These are phyloP conservation scores for Calycina herbarum DNA, from an alignment of 2,329 filamentous ascomycete genomes.

Conservation along the genomic window DNA sequence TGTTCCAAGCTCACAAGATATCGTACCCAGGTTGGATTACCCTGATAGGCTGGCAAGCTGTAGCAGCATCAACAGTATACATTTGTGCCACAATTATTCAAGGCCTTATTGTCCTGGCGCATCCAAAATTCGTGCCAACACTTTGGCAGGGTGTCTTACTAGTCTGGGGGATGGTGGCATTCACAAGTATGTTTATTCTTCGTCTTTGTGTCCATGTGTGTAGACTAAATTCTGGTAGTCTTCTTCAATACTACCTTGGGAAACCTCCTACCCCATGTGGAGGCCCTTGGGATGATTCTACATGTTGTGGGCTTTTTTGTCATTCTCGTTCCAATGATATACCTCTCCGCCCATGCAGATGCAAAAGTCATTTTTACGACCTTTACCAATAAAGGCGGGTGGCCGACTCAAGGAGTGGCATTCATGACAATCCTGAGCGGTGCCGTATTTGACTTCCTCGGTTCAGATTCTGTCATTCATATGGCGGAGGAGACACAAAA, in stretches of 20 bases:
- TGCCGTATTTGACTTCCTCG: constrained; percentile 9
- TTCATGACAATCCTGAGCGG: constrained; percentile 12
- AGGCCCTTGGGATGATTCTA: constrained; percentile 12
- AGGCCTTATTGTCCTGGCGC: constrained; percentile 8
- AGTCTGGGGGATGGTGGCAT: constrained; percentile 4
- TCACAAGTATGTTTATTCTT: constrained; percentile 8
- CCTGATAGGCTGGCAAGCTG: constrained; percentile 27
- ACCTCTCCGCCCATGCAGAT: constrained; percentile 11
- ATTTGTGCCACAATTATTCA: constrained; percentile 6
- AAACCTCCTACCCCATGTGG: constrained; percentile 9
- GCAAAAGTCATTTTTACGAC: constrained; percentile 17
- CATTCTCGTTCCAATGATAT: constrained; percentile 13
- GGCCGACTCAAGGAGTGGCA: constrained; percentile 15
- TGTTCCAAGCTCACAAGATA: neutral
- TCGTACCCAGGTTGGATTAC: constrained; percentile 12
- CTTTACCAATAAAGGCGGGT: constrained; percentile 18
- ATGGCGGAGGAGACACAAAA: constrained; percentile 50
- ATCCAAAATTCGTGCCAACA: constrained; percentile 1
- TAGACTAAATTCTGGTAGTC: constrained; percentile 6
- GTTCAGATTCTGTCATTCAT: constrained; percentile 9
- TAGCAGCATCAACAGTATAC: constrained; percentile 6
- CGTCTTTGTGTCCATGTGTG: constrained; percentile 3
- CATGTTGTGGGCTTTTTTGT: constrained; percentile 17
- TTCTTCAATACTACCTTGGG: constrained; percentile 18
- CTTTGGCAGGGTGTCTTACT: constrained; percentile 9